Evolutionary conservation across 2,329 filamentous ascomycete species (phyloP).

Genomic region (Hirsutella minnesotensis): DNA sequence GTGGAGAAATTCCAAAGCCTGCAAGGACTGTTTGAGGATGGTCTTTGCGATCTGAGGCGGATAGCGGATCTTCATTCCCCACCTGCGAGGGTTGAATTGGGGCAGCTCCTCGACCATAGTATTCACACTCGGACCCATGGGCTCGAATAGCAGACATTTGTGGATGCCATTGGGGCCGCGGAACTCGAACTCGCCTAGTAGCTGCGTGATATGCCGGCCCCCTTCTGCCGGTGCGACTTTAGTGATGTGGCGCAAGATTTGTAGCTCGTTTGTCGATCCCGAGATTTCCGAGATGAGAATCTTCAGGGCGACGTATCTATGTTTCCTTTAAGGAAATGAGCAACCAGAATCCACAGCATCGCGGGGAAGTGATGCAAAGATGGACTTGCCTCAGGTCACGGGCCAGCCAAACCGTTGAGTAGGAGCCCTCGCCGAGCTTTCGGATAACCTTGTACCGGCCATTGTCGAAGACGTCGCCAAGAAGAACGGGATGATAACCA

Average conservation of each 20-base stretch:
- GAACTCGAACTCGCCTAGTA: constrained; percentile 17
- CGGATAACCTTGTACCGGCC: constrained; percentile 29
- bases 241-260: constrained; percentile 9
- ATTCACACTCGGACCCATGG: constrained; percentile 24
- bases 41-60: constrained; percentile 26
- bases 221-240: constrained; percentile 9
- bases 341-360: constrained; percentile 1
- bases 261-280: constrained; percentile 7
- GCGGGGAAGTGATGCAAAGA: neutral
- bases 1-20: constrained; percentile 25
- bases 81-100: constrained; percentile 15
- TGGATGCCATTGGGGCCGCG: constrained; percentile 19
- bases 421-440: constrained; percentile 32
- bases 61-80: constrained; percentile 19
- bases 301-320: constrained; percentile 16
- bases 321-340: constrained; percentile 7
- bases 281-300: constrained; percentile 9
- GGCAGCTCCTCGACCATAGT: constrained; percentile 21
- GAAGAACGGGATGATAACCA: constrained; percentile 28
- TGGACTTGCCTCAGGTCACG: constrained; percentile 14
- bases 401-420: constrained; percentile 35
- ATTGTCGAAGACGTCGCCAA: constrained; percentile 27
- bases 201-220: constrained; percentile 16
- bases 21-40: constrained; percentile 26
- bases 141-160: constrained; percentile 17